Evolutionary conservation across 2,329 filamentous ascomycete genomes (phyloP).

Genomic region (Didymella exigua): DNA sequence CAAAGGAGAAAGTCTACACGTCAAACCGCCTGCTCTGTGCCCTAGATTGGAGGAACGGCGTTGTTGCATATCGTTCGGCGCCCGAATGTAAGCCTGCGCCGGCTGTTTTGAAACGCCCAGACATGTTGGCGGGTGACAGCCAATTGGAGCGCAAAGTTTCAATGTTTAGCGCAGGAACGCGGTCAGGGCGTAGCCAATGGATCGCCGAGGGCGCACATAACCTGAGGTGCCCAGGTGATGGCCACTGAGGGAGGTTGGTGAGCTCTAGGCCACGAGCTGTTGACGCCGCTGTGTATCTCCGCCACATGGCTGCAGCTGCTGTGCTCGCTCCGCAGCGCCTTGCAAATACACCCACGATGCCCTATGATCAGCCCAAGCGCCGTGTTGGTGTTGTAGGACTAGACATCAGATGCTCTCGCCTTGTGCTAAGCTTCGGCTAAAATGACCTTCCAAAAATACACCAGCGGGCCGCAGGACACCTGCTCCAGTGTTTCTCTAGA

Average conservation of each 20-base stretch:
- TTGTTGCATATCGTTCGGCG: slow-evolving; percentile 18
- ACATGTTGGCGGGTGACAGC: slow-evolving; percentile 19
- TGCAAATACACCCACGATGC: neutral
- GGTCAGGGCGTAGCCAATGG: slow-evolving; percentile 10
- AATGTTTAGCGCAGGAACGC: slow-evolving; percentile 17
- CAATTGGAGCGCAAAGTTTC: slow-evolving; percentile 19
- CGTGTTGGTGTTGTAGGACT: slow-evolving; percentile 2
- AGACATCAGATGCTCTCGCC: slow-evolving; percentile 8
- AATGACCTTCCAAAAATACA: slow-evolving; percentile 28
- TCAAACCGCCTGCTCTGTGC: slow-evolving; percentile 13
- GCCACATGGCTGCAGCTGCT: slow-evolving; percentile 13
- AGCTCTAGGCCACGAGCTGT: slow-evolving; percentile 3
- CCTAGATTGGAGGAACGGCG: slow-evolving; percentile 14
- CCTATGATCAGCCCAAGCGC: slow-evolving; percentile 7
- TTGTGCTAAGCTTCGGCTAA: slow-evolving; percentile 26
- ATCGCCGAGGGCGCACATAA: slow-evolving; percentile 17
- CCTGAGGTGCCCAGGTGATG: slow-evolving; percentile 9
- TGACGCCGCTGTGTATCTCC: slow-evolving; percentile 9
- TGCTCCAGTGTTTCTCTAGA: slow-evolving; percentile 14
- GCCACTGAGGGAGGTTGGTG: slow-evolving; percentile 15
- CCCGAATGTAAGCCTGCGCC: slow-evolving; percentile 18
- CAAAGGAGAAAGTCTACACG: slow-evolving; percentile 1
- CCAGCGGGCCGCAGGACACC: slow-evolving; percentile 13
- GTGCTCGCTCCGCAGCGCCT: neutral
- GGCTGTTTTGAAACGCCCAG: slow-evolving; percentile 33